Percentiles rank a stretch among this genome's conserved stretches.
Conservation (phyloP, 768 basidiomycete genomes). For the Tricholoma sp. region DNA sequence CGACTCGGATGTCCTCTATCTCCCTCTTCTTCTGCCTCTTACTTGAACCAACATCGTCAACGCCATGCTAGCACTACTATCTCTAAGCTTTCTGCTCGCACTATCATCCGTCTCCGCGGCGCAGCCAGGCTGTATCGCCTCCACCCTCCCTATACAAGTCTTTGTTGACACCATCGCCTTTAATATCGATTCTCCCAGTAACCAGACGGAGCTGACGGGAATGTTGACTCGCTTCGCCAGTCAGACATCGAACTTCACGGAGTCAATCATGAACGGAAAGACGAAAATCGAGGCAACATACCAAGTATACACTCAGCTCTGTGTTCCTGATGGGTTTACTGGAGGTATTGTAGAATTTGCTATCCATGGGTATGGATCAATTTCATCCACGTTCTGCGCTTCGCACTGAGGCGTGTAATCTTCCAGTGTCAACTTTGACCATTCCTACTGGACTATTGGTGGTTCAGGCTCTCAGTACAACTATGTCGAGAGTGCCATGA, state of each 20-base stretch:
- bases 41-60: neutral
- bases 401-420: neutral
- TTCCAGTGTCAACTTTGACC: conserved; percentile 16
- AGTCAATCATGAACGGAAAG: neutral
- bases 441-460: conserved; percentile 19
- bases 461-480: conserved; percentile 15
- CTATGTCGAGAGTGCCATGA: conserved; percentile 14
- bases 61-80: neutral
- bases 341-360: conserved; percentile 13
- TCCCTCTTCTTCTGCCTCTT: neutral
- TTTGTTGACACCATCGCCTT: neutral
- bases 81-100: neutral
- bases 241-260: conserved; percentile 1
- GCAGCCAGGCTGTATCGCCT: too few species aligned
- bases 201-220: conserved; percentile 1
- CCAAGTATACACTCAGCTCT: conserved; percentile 5
- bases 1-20: neutral
- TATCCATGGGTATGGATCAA: conserved; percentile 15
- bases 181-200: neutral
- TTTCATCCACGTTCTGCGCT: neutral
- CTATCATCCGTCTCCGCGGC: neutral
- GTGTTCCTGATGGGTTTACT: conserved; percentile 7
- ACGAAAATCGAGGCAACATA: neutral
- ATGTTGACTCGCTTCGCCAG: conserved; percentile 1
- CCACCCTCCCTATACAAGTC: neutral